Percentiles rank a stretch among this genome's conserved stretches.
phyloP scores from a whole-genome alignment of 345 rosid species.

The Eucalyptus marginata region DNA sequence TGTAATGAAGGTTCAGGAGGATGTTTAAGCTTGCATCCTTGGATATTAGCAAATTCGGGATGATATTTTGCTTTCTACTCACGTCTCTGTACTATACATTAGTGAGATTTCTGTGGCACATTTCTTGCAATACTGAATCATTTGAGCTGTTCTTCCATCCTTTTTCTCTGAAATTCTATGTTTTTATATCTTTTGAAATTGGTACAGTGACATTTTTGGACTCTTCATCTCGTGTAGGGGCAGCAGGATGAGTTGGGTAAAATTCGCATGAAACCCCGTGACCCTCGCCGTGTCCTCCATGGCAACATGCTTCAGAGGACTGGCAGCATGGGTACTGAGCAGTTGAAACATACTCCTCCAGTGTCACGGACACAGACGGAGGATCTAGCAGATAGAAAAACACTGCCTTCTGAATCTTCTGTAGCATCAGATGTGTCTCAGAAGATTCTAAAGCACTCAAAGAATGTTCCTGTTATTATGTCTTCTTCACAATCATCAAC shows the following conservation, averaged over 20 bases:
- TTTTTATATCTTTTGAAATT: not conserved
- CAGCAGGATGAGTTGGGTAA: conserved; percentile 60
- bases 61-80: not conserved
- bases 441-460: conserved; percentile 59
- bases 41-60: not conserved
- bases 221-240: not conserved
- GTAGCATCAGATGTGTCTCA: conserved; percentile 45
- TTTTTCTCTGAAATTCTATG: not conserved
- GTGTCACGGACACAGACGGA: conserved; percentile 16
- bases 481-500: conserved; percentile 46
- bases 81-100: not conserved
- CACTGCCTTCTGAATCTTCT: conserved; percentile 16
- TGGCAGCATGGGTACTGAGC: conserved; percentile 36
- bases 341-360: conserved; percentile 26
- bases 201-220: not conserved
- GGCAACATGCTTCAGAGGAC: conserved; percentile 42
- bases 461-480: conserved; percentile 44
- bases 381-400: conserved; percentile 17
- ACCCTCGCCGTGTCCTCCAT: conserved; percentile 89
- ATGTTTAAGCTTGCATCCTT: not conserved
- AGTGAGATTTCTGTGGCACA: not conserved
- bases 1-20: not conserved
- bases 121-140: not conserved
- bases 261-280: conserved; percentile 94
- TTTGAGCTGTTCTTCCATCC: not conserved